phyloP scores from a whole-genome alignment of 2,329 filamentous ascomycete species.

The Verruconis gallopava region DNA sequence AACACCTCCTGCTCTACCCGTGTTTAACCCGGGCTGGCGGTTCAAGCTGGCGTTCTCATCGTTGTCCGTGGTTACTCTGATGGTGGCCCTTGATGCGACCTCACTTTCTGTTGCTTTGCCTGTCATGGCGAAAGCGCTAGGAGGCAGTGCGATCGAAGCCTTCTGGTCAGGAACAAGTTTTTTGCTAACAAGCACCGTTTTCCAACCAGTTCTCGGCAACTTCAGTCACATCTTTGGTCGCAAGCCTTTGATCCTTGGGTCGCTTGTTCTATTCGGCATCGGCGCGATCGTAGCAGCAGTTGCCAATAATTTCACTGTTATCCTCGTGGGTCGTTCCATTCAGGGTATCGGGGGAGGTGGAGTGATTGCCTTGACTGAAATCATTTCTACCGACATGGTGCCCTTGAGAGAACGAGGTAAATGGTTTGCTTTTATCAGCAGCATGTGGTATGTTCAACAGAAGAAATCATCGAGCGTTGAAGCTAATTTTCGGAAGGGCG shows the following conservation, averaged over 20 bases:
- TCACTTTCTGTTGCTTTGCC: conserved; percentile 48
- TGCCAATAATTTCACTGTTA: conserved; percentile 26
- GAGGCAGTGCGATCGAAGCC: conserved; percentile 26
- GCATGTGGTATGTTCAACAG: background rate
- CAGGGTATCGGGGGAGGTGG: conserved; percentile 31
- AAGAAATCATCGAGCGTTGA: no score
- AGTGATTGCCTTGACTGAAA: conserved; percentile 29
- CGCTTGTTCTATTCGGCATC: conserved; percentile 23
- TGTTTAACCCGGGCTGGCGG: conserved; percentile 17
- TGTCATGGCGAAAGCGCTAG: conserved; percentile 24
- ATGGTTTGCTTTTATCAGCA: conserved; percentile 24
- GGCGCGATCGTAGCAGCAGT: conserved; percentile 25
- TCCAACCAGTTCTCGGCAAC: conserved; percentile 25
- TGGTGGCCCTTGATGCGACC: conserved; percentile 53
- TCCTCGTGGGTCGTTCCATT: conserved; percentile 25
- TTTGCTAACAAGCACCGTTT: conserved; percentile 27
- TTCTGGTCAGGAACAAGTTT: conserved; percentile 31
- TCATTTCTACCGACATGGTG: conserved; percentile 34
- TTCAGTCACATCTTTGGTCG: conserved; percentile 29
- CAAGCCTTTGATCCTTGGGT: conserved; percentile 25
- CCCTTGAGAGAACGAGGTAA: conserved; percentile 30
- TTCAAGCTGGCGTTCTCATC: conserved; percentile 39
- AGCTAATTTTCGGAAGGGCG: conserved; percentile 35
- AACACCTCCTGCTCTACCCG: background rate
- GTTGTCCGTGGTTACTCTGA: conserved; percentile 39